A percentile compares a stretch with the other conserved stretches of the same genome.
Conservation (phyloP, 805 yeast species). For the Kazachstania bromeliacearum region DNA sequence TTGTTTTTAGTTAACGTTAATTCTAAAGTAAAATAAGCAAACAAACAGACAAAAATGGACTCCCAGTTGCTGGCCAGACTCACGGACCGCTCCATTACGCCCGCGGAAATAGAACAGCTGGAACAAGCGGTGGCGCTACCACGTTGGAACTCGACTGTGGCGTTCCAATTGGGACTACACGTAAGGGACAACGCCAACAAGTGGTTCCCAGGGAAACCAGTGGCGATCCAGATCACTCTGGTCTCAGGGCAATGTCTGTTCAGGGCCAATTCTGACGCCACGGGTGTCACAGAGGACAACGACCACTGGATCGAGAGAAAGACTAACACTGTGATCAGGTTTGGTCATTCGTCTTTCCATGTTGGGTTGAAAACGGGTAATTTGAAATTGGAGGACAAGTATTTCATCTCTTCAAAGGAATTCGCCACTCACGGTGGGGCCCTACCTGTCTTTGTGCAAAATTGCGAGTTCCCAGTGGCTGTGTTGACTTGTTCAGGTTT, state of each 20-base stretch:
- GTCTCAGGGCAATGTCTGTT: conserved; percentile 39
- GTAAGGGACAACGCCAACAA: conserved; percentile 32
- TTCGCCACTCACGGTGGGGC: conserved; percentile 51
- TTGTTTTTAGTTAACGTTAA: too few relatives aligned
- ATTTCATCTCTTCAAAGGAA: conserved; percentile 34
- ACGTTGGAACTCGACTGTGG: conserved; percentile 29
- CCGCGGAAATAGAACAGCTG: conserved; percentile 11
- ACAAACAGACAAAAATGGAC: background rate
- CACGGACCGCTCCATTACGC: conserved; percentile 4
- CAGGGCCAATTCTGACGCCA: conserved; percentile 29
- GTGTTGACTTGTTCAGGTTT: conserved; percentile 49
- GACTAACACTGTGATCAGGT: conserved; percentile 39
- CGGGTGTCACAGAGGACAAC: conserved; percentile 39
- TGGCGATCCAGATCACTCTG: conserved; percentile 41
- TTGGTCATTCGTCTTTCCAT: conserved; percentile 38
- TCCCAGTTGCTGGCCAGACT: conserved; percentile 2
- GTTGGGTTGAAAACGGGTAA: conserved; percentile 36
- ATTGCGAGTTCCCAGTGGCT: conserved; percentile 33
- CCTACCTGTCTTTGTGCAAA: conserved; percentile 36
- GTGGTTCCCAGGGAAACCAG: conserved; percentile 27
- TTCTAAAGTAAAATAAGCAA: too few relatives aligned
- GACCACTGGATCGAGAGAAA: conserved; percentile 47
- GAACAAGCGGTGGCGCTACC: conserved; percentile 9
- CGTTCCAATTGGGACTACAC: conserved; percentile 38
- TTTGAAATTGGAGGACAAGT: conserved; percentile 33